phyloP scores from a whole-genome alignment of 805 yeast species.

The Kodamaea sagamina region DNA sequence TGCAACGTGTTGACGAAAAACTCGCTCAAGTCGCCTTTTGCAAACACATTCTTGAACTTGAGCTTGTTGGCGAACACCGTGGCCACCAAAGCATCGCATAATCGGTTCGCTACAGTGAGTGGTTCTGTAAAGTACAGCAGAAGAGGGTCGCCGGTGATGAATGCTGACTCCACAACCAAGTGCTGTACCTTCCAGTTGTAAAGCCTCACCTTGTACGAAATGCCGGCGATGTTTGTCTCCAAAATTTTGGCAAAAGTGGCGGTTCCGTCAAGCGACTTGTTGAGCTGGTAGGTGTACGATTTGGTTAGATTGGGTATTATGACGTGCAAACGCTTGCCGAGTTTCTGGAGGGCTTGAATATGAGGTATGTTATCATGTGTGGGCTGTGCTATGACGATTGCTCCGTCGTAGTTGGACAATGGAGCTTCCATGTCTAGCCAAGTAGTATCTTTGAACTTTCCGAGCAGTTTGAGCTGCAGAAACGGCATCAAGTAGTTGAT shows the following conservation, averaged over 20 bases:
- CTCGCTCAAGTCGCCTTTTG: constrained; percentile 60
- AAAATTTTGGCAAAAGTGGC: constrained; percentile 16
- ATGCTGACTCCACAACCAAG: constrained; percentile 40
- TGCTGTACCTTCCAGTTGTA: constrained; percentile 49
- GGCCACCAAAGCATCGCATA: constrained; percentile 53
- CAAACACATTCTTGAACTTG: constrained; percentile 55
- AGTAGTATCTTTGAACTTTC: constrained; percentile 37
- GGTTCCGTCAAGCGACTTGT: constrained; percentile 21
- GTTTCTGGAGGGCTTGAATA: constrained; percentile 13
- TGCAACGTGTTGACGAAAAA: constrained; percentile 46
- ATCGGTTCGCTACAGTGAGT: constrained; percentile 44
- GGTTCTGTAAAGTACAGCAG: constrained; percentile 48
- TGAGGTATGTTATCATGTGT: constrained; percentile 20
- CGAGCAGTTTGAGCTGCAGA: constrained; percentile 50
- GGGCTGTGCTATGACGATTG: constrained; percentile 21
- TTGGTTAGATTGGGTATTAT: constrained; percentile 41
- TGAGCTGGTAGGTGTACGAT: constrained; percentile 34
- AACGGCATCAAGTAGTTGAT: constrained; percentile 60
- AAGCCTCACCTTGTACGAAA: constrained; percentile 44
- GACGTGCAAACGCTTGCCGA: constrained; percentile 16
- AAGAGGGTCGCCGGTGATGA: constrained; percentile 45
- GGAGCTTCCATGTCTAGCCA: constrained; percentile 16
- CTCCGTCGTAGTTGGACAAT: constrained; percentile 19
- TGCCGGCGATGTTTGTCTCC: constrained; percentile 18
- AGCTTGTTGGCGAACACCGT: constrained; percentile 42